Base-by-base conservation (phyloP, 2,329 filamentous ascomycete species). In the Colletotrichum tamarilloi region DNA sequence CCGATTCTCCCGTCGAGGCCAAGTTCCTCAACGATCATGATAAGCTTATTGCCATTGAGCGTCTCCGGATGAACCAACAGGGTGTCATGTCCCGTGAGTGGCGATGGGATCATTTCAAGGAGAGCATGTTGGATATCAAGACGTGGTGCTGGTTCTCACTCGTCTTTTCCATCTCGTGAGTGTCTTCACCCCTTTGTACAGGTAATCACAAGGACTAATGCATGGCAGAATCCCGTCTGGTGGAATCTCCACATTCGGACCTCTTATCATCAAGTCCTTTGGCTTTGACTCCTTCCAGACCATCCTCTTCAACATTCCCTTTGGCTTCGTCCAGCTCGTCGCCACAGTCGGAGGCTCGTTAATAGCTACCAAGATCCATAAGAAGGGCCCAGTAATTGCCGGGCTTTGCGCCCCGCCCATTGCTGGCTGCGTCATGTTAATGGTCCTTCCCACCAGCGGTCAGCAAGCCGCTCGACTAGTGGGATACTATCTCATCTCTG, bases 1-100 rank as follows among this genome's bases (percentile, higher is more conserved):
- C 92, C 0, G 91, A 93, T 76, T 91, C 89, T 0, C 91, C 91
- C 0, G 87, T 91, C 77, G 85, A 88, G 26, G 86, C 90, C 1
- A 88, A 86, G 24, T 92, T 91, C 62, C 83, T 92, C 2, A 84
- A 81, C 0, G 84, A 87, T 4, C 82, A 88, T 16, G 90, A 92
- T 58, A 91, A 88, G 68, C 77, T 90, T 0, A 81, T 91, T 11
- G 89, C 90, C 0, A 85, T 92, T 12, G 90, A 92, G 77, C 83
- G 90, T 58, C 77, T 89, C 14, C 81, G 87, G 1, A 85, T 85
- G 76, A 89, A 89, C 58, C 87, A 89, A 63, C 84, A 81, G 75
- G 84, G 84, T 0, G 81, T 86, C 12, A 79, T 79, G 8, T 82
- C 80, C 0, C 75, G 82, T 0, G 78, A 80, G 9, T 86, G 84